These are phyloP conservation scores for Neurospora sp. DNA, from an alignment of 495 filamentous ascomycete genomes.

Conservation along the genomic window DNA sequence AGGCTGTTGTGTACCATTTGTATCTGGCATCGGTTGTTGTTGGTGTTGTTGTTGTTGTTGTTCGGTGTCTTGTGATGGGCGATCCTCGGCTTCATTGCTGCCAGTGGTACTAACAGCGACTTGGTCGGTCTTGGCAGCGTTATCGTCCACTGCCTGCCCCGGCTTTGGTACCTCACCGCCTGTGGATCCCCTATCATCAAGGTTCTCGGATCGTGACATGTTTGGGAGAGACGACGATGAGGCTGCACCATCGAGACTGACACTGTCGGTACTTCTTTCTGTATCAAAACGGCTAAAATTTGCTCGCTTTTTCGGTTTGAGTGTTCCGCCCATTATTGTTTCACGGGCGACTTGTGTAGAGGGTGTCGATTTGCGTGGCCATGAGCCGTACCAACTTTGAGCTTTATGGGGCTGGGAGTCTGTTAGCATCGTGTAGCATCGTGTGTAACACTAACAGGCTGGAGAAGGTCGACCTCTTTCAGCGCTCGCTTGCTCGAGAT, in stretches of 20 bases:
- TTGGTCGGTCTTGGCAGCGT: slow-evolving; percentile 1
- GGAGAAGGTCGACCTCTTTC: slow-evolving; percentile 8
- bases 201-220: slow-evolving; percentile 2
- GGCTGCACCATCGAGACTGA: slow-evolving; percentile 15
- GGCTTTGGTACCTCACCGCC: not conserved
- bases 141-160: not conserved
- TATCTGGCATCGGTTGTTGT: not conserved
- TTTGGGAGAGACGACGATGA: slow-evolving; percentile 21
- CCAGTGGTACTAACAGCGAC: slow-evolving; percentile 1
- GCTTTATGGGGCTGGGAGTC: slow-evolving; percentile 40
- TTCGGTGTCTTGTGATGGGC: not conserved
- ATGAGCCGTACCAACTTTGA: slow-evolving; percentile 55
- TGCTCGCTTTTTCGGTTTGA: slow-evolving; percentile 25
- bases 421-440: slow-evolving; percentile 12
- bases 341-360: slow-evolving; percentile 70
- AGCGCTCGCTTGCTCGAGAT: slow-evolving; percentile 1
- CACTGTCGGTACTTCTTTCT: slow-evolving; percentile 23
- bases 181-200: not conserved
- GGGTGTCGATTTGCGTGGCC: slow-evolving; percentile 62
- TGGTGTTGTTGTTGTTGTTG: slow-evolving; percentile 1
- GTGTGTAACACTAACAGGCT: not conserved
- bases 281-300: slow-evolving; percentile 40
- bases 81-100: not conserved
- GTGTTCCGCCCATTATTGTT: slow-evolving; percentile 53
- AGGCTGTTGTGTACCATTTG: slow-evolving; percentile 5